phyloP scores from a whole-genome alignment of 2,329 filamentous ascomycete genomes.

The Diaporthe longicolla region DNA sequence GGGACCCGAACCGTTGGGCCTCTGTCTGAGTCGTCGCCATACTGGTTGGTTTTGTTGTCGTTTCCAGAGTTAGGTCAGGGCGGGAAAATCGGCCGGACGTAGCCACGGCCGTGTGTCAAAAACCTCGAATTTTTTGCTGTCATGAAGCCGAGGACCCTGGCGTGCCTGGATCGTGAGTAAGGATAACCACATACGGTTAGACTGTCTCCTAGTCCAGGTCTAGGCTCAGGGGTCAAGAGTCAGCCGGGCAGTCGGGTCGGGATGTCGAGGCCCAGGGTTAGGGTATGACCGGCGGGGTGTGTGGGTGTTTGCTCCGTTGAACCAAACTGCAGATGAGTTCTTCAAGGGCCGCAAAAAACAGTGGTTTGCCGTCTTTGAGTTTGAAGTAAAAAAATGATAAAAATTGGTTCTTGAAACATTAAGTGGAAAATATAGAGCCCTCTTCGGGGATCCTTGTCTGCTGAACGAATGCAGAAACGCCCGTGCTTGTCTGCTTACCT shows the following conservation, averaged over 20 bases:
- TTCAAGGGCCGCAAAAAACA: too few species aligned
- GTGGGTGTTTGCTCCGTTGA: too few species aligned
- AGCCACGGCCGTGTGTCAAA: conserved; percentile 28
- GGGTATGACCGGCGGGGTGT: too few species aligned
- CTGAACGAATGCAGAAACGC: too few species aligned
- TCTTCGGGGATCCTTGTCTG: too few species aligned
- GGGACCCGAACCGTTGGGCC: neutral
- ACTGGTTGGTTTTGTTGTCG: neutral
- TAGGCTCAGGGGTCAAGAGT: neutral
- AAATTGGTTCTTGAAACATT: too few species aligned
- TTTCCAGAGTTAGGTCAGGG: neutral
- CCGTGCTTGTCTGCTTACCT: neutral
- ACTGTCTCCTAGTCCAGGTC: neutral
- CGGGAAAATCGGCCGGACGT: neutral
- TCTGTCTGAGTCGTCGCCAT: conserved; percentile 27
- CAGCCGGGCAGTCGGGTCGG: neutral
- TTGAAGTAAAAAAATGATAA: too few species aligned
- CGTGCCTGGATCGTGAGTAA: conserved; percentile 31
- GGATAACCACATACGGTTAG: conserved; percentile 20
- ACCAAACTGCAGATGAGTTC: too few species aligned
- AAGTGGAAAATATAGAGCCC: too few species aligned
- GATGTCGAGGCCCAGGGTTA: conserved; percentile 1
- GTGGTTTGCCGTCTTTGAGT: too few species aligned
- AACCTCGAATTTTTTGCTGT: conserved; percentile 16
- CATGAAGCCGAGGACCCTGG: conserved; percentile 19